Evolutionary conservation across 352 stramenopile genomes (phyloP).

Genomic region (Globisporangium spinosum): DNA sequence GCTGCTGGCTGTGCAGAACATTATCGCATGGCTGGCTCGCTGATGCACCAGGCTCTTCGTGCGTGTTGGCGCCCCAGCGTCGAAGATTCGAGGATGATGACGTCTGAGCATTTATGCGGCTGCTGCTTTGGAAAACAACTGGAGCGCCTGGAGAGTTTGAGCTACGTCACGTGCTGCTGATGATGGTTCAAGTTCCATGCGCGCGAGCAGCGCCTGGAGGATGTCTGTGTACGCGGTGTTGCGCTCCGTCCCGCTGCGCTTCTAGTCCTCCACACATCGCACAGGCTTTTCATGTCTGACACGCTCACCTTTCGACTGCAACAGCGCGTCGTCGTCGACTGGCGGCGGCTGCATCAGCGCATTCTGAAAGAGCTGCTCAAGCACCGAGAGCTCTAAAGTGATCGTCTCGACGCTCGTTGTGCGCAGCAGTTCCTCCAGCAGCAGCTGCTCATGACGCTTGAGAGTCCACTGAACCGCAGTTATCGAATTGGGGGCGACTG

Average conservation of each 20-base stretch:
- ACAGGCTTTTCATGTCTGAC: background rate
- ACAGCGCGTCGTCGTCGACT: background rate
- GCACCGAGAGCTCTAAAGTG: background rate
- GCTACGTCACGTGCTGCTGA: background rate
- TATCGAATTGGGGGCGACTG: constrained; percentile 21
- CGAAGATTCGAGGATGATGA: background rate
- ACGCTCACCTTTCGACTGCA: background rate
- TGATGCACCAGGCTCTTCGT: background rate
- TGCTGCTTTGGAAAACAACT: constrained; percentile 5
- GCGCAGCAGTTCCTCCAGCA: constrained; percentile 23
- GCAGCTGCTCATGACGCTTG: constrained; percentile 24
- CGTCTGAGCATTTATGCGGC: background rate
- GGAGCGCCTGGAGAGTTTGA: constrained; percentile 8
- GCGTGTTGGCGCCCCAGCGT: background rate
- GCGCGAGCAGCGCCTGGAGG: constrained; percentile 8
- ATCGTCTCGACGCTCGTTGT: constrained; percentile 17
- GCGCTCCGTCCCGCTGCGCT: background rate
- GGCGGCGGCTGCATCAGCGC: background rate
- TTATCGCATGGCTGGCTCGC: background rate
- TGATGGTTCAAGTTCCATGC: background rate
- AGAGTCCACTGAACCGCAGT: constrained; percentile 38
- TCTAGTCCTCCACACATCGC: background rate
- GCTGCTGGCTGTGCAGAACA: background rate
- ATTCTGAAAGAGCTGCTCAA: constrained; percentile 9
- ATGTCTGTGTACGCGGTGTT: background rate